Base-by-base conservation (phyloP, 805 yeast species). In the Metschnikowia peoriensis region DNA sequence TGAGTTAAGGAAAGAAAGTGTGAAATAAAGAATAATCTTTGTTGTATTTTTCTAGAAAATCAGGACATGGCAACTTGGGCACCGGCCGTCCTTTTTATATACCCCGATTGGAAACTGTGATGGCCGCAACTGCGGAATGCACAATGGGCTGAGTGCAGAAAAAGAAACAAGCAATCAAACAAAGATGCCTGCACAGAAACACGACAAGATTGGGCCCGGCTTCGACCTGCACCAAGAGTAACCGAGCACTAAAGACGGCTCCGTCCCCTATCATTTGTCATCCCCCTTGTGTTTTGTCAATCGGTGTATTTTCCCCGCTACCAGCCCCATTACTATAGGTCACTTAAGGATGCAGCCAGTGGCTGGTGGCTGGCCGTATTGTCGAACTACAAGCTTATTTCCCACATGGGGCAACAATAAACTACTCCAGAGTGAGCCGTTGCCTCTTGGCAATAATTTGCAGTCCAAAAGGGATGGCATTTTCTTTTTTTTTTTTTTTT, bases 161-260 rank as follows among this genome's bases (percentile, higher is more conserved):
- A 50, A 50, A 50, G 53, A 45, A 50, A 49, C 52, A 41, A 49
- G 52, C 52, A 44, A 44, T 27, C 17, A 47, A 22, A 37, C 12
- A 27, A 34, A 7, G 28, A 9, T n/a, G 22, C 46, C 39, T 38
- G 51, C 50, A 37, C 27, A 38, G 34, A 35, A 6, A 32, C 35
- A 32, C 35, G 14, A 32, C 41, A 38, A 45, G 48, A 45, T 45
- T 38, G 41, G 34, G 15, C 14, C 39, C 27, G 17, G 37, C 16
- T 32, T 32, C 10, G 11, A 22, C 28, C 29, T 40, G 43, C 43
- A 40, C 29, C n/a, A 10, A 16, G 28, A 9, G 12, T 12, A 32
- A 12, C 35, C 35, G 35, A 32, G 35, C 35, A 10, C 35, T 32
- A 32, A 32, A 32, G 35, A 32, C 22, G 22, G 22, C 22, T 22